phyloP scores from a whole-genome alignment of 225 moss, liverwort and hornwort genomes.

The Thuidium tamariscinum region DNA sequence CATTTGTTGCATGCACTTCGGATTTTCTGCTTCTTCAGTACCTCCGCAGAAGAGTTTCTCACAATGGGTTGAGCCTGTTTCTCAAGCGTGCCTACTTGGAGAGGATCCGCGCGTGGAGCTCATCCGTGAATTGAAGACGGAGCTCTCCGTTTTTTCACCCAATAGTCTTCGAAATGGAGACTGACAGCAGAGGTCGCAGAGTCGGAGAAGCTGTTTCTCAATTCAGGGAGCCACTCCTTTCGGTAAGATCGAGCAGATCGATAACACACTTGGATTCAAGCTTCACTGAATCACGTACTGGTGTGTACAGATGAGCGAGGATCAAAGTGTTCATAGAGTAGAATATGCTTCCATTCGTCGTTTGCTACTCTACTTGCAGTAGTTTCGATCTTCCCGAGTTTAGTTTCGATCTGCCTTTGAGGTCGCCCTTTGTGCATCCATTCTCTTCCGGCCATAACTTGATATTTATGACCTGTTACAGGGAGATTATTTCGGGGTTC shows the following conservation, averaged over 20 bases:
- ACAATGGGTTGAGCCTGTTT: neutral
- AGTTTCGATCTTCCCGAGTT: neutral
- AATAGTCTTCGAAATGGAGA: neutral
- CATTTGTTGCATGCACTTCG: no score
- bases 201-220: neutral
- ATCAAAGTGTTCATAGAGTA: neutral
- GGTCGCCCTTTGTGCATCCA: neutral
- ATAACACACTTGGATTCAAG: neutral
- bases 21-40: no score
- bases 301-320: neutral
- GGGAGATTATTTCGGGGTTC: neutral
- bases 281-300: neutral
- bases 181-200: neutral
- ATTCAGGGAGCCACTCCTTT: slow-evolving; percentile 6
- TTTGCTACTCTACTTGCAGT: neutral
- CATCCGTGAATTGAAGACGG: neutral
- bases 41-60: neutral
- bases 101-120: neutral
- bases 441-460: neutral
- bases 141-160: neutral
- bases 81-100: neutral
- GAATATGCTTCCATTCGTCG: no score
- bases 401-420: neutral
- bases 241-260: neutral
- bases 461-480: neutral